A percentile compares a stretch with the other conserved stretches of the same genome.
Evolutionary conservation across 148 eudicot genomes (phyloP).

Genomic region (Dysphania ambrosioides): DNA sequence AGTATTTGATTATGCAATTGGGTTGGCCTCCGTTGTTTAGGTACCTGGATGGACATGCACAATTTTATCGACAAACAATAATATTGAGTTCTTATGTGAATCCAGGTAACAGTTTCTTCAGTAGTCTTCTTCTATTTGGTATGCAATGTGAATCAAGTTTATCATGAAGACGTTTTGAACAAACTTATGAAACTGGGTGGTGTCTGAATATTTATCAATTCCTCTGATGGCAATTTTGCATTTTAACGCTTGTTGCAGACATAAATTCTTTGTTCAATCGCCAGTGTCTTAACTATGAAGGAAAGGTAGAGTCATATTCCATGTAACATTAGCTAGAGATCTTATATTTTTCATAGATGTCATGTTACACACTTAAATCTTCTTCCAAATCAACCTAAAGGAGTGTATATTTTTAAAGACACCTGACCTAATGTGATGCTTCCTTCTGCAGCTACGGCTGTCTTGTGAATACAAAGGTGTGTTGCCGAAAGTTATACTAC

Average conservation of each 20-base stretch:
- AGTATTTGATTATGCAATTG: constrained; percentile 3
- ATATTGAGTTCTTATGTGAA: constrained; percentile 66
- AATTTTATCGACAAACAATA: constrained; percentile 85
- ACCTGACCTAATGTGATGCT: constrained; percentile 7
- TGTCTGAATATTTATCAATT: background rate
- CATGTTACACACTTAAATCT: background rate
- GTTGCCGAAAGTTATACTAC: constrained; percentile 72
- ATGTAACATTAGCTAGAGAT: background rate
- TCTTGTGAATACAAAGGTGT: constrained; percentile 73
- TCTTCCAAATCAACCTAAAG: background rate
- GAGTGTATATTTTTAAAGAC: constrained; percentile 2
- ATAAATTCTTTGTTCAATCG: constrained; percentile 73
- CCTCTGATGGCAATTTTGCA: background rate
- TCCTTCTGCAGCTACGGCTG: constrained; percentile 61
- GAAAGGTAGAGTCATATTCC: constrained; percentile 60
- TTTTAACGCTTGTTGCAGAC: constrained; percentile 47
- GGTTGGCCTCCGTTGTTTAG: constrained; percentile 30
- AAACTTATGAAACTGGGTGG: background rate
- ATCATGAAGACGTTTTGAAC: background rate
- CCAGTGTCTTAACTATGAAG: constrained; percentile 73
- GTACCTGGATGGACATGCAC: constrained; percentile 79
- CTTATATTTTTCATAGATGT: background rate
- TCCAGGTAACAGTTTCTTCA: constrained; percentile 55
- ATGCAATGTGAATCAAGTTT: background rate
- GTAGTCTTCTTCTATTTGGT: background rate